Evolutionary conservation across 371 early-diverging fungal species (phyloP).

Genomic region (Mortierella sp.): DNA sequence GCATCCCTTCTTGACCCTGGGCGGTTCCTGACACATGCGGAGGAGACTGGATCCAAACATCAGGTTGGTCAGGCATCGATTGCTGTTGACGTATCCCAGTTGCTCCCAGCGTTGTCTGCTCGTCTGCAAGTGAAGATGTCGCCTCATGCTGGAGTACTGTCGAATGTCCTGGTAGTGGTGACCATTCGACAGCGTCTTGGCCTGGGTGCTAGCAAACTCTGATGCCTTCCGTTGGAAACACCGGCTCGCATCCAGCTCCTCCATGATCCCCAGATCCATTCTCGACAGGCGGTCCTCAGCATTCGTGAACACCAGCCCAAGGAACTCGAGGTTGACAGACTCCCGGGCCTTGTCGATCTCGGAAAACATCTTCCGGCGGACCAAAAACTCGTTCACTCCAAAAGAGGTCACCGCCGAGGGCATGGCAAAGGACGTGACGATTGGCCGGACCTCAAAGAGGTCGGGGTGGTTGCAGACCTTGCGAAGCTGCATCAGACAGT

Average conservation of each 20-base stretch:
- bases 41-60: conserved; percentile 41
- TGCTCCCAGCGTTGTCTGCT: conserved; percentile 43
- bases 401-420: conserved; percentile 63
- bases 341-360: conserved; percentile 46
- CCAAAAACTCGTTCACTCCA: conserved; percentile 59
- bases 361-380: conserved; percentile 62
- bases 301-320: conserved; percentile 63
- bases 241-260: conserved; percentile 61
- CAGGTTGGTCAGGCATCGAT: conserved; percentile 29
- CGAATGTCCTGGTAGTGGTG: conserved; percentile 54
- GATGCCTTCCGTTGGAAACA: conserved; percentile 57
- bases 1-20: conserved; percentile 24
- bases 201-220: conserved; percentile 28
- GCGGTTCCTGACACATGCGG: conserved; percentile 23
- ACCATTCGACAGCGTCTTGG: conserved; percentile 32
- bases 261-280: conserved; percentile 56
- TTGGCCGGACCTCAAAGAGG: conserved; percentile 92
- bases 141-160: conserved; percentile 37
- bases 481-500: conserved; percentile 95
- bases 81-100: conserved; percentile 44
- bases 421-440: conserved; percentile 84
- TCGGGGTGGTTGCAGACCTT: conserved; percentile 98
- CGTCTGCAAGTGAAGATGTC: conserved; percentile 30
- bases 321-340: conserved; percentile 56
- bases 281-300: conserved; percentile 49